Conservation (phyloP, 2,329 filamentous ascomycete species). For the Emergomyces orientalis region DNA sequence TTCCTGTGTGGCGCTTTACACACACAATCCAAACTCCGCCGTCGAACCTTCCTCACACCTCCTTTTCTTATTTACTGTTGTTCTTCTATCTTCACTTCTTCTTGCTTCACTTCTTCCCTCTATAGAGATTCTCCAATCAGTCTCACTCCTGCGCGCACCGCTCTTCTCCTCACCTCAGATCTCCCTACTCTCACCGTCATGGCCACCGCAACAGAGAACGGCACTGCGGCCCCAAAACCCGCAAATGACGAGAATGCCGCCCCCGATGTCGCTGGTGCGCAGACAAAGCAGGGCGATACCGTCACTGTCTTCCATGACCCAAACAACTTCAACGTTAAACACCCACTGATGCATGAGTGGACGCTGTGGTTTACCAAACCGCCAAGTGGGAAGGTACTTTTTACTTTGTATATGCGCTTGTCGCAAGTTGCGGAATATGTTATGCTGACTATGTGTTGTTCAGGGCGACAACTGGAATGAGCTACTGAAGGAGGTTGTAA, state of each 20-base stretch:
- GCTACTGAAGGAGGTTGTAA: slow-evolving; percentile 94
- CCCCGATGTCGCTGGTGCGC: slow-evolving; percentile 38
- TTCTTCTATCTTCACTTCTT: not conserved
- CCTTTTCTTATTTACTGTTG: not conserved
- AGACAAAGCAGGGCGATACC: slow-evolving; percentile 47
- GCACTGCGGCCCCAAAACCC: slow-evolving; percentile 25
- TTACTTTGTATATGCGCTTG: slow-evolving; percentile 9
- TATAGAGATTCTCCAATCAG: not conserved
- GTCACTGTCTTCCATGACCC: slow-evolving; percentile 97
- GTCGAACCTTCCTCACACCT: slow-evolving; percentile 8
- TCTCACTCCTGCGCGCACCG: not conserved
- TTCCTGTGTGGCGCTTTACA: not conserved
- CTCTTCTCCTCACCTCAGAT: not conserved
- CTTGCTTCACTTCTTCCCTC: not conserved
- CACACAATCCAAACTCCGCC: not conserved
- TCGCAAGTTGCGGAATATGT: not conserved
- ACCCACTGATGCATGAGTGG: slow-evolving; percentile 95
- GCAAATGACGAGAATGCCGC: slow-evolving; percentile 47
- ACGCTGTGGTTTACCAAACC: slow-evolving; percentile 99
- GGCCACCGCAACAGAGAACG: slow-evolving; percentile 32
- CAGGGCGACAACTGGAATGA: slow-evolving; percentile 99
- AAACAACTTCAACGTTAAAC: slow-evolving; percentile 99
- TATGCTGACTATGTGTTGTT: slow-evolving; percentile 5
- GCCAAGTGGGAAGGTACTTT: slow-evolving; percentile 75
- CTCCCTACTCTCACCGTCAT: slow-evolving; percentile 19